Evolutionary conservation across 805 yeast species (phyloP).

Genomic region (Saccharomycopsis babjevae): DNA sequence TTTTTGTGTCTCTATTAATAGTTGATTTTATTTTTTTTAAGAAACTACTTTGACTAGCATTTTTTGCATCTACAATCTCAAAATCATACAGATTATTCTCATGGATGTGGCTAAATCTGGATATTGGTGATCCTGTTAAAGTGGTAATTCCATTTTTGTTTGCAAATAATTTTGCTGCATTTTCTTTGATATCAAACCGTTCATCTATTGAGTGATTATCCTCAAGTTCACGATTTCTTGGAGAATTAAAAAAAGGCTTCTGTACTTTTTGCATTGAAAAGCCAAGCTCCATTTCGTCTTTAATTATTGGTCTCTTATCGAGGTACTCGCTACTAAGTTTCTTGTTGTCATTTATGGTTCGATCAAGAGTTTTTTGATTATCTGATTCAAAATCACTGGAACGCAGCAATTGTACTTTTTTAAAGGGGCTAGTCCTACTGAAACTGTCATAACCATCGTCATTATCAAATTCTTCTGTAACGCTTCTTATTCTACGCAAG

Average conservation of each 20-base stretch:
- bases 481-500: background rate
- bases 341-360: too few relatives aligned
- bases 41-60: background rate
- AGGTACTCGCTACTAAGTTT: too few relatives aligned
- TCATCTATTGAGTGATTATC: too few relatives aligned
- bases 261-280: background rate
- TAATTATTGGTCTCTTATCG: background rate
- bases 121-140: background rate
- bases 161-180: background rate
- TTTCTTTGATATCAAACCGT: too few relatives aligned
- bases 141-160: background rate
- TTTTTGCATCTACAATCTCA: background rate
- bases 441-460: background rate
- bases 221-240: too few relatives aligned
- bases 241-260: background rate
- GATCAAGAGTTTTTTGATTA: too few relatives aligned
- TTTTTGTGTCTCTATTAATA: background rate
- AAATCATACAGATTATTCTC: background rate
- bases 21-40: background rate
- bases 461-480: background rate
- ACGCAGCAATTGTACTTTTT: background rate
- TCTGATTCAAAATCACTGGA: too few relatives aligned
- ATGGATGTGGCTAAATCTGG: background rate
- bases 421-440: background rate
- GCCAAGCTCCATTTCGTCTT: background rate